These are phyloP conservation scores for Plectranthus barbatus DNA, from an alignment of 257 asterid genomes.

Conservation along the genomic window DNA sequence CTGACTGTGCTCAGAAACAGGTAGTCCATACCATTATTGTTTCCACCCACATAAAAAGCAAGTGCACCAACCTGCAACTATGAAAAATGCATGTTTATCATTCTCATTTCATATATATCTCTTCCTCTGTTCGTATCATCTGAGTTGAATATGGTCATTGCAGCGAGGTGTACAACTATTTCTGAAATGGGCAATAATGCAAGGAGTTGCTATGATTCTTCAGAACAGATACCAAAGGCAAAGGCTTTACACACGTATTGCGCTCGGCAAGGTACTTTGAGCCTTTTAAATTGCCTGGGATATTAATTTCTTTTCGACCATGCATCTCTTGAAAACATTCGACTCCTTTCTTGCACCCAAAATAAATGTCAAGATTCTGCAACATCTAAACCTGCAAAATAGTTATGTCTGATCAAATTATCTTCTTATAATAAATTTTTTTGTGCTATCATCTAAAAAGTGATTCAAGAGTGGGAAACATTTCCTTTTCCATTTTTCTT, in stretches of 20 bases:
- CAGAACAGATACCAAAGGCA: constrained; percentile 92
- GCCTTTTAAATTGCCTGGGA: constrained; percentile 3
- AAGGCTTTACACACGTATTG: constrained; percentile 94
- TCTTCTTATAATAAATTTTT: background rate
- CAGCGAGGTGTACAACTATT: constrained; percentile 80
- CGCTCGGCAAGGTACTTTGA: constrained; percentile 74
- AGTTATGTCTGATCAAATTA: background rate
- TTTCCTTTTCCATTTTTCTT: background rate
- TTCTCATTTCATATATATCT: background rate
- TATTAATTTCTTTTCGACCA: background rate
- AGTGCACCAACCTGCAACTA: background rate
- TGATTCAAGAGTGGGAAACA: background rate
- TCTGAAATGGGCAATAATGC: constrained; percentile 92
- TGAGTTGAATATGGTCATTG: constrained; percentile 19
- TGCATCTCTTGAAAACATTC: background rate
- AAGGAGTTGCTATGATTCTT: constrained; percentile 91
- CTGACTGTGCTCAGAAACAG: constrained; percentile 88
- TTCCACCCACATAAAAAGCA: background rate
- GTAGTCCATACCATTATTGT: constrained; percentile 19
- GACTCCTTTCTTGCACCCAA: background rate
- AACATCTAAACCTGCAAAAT: background rate
- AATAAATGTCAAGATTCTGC: background rate
- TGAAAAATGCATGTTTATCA: background rate
- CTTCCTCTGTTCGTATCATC: constrained; percentile 3
- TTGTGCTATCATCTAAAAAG: background rate